Conservation (phyloP, 371 early-diverging fungal species). For the Apophysomyces sp. region DNA sequence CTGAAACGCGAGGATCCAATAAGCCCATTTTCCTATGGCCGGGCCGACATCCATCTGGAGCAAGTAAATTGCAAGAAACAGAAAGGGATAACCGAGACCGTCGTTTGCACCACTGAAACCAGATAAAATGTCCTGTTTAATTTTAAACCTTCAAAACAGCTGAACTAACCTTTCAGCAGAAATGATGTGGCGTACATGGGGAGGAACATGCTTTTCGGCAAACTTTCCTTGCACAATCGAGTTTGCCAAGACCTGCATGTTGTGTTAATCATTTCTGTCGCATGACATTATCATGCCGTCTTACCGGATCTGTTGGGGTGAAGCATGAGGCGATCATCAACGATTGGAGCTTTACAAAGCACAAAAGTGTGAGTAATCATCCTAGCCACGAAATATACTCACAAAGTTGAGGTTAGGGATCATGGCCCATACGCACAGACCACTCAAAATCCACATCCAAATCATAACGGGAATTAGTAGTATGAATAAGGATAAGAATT, state of each 20-base stretch:
- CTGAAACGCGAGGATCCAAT: conserved; percentile 70
- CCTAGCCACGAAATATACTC: too few relatives aligned
- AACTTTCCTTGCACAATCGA: conserved; percentile 93
- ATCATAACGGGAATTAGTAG: conserved; percentile 79
- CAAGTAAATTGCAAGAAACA: conserved; percentile 76
- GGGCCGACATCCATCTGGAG: conserved; percentile 48
- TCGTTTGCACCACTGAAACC: conserved; percentile 71
- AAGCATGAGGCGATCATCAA: conserved; percentile 46
- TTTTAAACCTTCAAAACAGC: neutral
- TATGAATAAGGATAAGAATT: conserved; percentile 57
- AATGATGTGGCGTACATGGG: conserved; percentile 76
- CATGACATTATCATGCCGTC: neutral
- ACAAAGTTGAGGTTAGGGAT: conserved; percentile 22
- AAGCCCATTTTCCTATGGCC: conserved; percentile 74
- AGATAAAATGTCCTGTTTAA: neutral
- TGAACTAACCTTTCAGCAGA: conserved; percentile 74
- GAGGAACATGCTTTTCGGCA: conserved; percentile 88
- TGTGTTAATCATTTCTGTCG: neutral
- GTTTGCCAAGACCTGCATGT: conserved; percentile 75
- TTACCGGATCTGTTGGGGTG: conserved; percentile 48
- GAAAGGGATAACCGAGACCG: conserved; percentile 83
- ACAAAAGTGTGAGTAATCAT: neutral
- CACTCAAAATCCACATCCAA: conserved; percentile 49
- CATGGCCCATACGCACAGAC: conserved; percentile 11
- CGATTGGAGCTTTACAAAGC: conserved; percentile 27